phyloP scores from a whole-genome alignment of 2,329 filamentous ascomycete species.

The Curvularia sp. region DNA sequence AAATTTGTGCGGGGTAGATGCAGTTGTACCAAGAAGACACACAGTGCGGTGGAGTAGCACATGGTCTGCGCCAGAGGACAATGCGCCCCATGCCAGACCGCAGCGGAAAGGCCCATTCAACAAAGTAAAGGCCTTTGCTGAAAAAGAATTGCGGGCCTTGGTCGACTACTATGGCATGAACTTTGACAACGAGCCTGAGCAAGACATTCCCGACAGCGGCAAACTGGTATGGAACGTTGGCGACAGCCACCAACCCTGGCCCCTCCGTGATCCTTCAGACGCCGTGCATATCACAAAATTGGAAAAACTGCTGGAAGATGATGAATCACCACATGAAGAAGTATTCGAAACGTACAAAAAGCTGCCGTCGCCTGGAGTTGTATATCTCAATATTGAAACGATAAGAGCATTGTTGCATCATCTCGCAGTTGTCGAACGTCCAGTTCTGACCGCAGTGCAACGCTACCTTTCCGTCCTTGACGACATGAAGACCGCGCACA shows the following conservation, averaged over 20 bases:
- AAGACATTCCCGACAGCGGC: slow-evolving; percentile 44
- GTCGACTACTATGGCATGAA: slow-evolving; percentile 56
- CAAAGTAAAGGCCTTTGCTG: slow-evolving; percentile 42
- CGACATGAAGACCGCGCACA: slow-evolving; percentile 77
- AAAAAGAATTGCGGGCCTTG: slow-evolving; percentile 56
- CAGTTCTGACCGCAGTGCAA: slow-evolving; percentile 66
- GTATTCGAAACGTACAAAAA: slow-evolving; percentile 62
- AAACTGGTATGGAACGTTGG: slow-evolving; percentile 43
- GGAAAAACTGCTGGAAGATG: slow-evolving; percentile 52
- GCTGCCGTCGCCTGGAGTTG: slow-evolving; percentile 61
- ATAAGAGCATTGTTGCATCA: slow-evolving; percentile 71
- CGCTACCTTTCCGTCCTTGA: slow-evolving; percentile 84
- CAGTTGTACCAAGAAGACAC: slow-evolving; percentile 14
- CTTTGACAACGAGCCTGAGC: slow-evolving; percentile 27
- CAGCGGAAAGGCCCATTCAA: slow-evolving; percentile 30
- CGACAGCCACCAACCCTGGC: slow-evolving; percentile 44
- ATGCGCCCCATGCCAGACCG: slow-evolving; percentile 17
- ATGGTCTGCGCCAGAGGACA: slow-evolving; percentile 9
- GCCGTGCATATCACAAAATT: slow-evolving; percentile 45
- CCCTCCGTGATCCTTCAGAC: slow-evolving; percentile 41
- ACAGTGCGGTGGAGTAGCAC: slow-evolving; percentile 30
- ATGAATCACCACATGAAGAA: slow-evolving; percentile 54
- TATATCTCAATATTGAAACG: slow-evolving; percentile 57
- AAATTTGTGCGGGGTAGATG: slow-evolving; percentile 18
- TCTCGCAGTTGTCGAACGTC: slow-evolving; percentile 68